Evolutionary conservation across 2,329 filamentous ascomycete species (phyloP), one percentile per base, ranked within the genome.

Genomic region (Trichophyton benhamiae): DNA sequence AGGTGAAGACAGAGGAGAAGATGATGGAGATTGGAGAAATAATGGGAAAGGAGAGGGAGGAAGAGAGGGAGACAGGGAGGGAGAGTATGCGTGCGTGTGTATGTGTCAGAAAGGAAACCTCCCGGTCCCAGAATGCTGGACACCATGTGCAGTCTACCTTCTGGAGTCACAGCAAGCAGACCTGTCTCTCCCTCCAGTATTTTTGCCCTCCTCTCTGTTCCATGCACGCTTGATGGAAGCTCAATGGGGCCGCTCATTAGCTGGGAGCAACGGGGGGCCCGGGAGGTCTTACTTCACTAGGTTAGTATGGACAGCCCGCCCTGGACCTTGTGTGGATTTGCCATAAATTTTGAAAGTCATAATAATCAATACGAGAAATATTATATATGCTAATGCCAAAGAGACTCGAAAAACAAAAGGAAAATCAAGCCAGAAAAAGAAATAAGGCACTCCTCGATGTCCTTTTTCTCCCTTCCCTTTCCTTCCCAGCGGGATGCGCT

Each of bases 281-380:
- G 52, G 52, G 52, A 55, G 22, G 52, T 55, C 52, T 55, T 55
- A 55, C 52, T 55, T 30, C 52, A 55, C 52, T 36, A n/a, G 52
- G 52, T 55, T 55, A 55, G 52, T 55, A 33, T 55, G 3, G 46
- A 55, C 52, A 55, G 27, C 52, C 52, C 52, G 52, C 52, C 52
- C 52, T 55, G 52, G 52, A 55, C 52, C 52, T 55, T 55, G 30
- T 55, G 52, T 36, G 52, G 52, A 17, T 55, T 44, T 52, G 46
- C 46, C 22, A 27, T 55, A 38, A 38, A 55, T 55, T 55, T 30
- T 55, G 52, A 55, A 55, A 27, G 27, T 53, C 52, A 55, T 52
- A 52, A 22, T 52, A 52, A 36, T 55, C n/a, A 55, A 55, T 55
- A 55, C 52, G 52, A 55, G 52, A 55, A 55, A 36, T 55, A 33